These are phyloP conservation scores for Poa pratensis DNA, from an alignment of 176 grass and related monocot genomes.

Conservation along the genomic window DNA sequence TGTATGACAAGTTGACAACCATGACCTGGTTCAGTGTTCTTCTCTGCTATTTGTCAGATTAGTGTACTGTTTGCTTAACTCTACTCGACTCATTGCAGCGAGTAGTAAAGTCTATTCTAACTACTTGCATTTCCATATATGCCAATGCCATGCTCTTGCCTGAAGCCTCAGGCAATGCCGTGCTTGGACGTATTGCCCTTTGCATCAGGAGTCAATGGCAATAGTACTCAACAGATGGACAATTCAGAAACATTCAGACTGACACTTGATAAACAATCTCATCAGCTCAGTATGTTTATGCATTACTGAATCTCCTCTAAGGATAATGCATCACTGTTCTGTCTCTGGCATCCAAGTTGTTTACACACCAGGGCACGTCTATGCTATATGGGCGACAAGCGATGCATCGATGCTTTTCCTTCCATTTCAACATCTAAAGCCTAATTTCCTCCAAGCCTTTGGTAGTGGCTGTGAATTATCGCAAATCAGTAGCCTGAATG, in stretches of 20 bases:
- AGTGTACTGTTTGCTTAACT: not conserved
- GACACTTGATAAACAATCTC: slow-evolving; percentile 1
- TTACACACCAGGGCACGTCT: not conserved
- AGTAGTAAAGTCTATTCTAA: not conserved
- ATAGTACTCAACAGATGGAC: slow-evolving; percentile 26
- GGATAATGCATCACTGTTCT: slow-evolving; percentile 7
- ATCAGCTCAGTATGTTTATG: not conserved
- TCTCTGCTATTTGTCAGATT: slow-evolving; percentile 3
- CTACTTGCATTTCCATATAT: slow-evolving; percentile 10
- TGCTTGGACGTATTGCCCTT: not conserved
- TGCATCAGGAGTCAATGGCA: slow-evolving; percentile 14
- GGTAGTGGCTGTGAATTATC: slow-evolving; percentile 27
- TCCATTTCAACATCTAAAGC: slow-evolving; percentile 34
- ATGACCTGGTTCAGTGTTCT: slow-evolving; percentile 25
- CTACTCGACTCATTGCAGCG: not conserved
- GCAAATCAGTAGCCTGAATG: slow-evolving; percentile 34
- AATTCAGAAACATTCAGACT: slow-evolving; percentile 30
- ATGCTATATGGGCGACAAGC: not conserved
- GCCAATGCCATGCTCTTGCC: not conserved
- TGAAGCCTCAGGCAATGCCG: not conserved
- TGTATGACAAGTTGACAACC: not conserved
- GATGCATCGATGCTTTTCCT: not conserved
- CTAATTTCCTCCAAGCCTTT: slow-evolving; percentile 45
- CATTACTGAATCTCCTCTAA: slow-evolving; percentile 31
- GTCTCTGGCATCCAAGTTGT: slow-evolving; percentile 17